These are phyloP conservation scores for Galeopsis tetrahit DNA, from an alignment of 257 asterid genomes.

Conservation along the genomic window DNA sequence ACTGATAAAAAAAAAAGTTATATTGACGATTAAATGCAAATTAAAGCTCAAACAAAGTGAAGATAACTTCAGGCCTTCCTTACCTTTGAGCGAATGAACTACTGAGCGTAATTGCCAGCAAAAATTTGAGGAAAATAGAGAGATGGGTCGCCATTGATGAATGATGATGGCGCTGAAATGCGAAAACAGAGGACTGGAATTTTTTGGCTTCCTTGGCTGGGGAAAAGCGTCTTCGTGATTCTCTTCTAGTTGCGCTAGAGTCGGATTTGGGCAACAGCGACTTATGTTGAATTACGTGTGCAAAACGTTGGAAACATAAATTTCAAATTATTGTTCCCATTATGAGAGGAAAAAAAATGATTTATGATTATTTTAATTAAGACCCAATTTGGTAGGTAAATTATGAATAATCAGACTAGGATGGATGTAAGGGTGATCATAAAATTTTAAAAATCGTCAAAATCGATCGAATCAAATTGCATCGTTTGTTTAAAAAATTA, in stretches of 20 bases:
- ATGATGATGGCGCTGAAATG: constrained; percentile 36
- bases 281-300: neutral
- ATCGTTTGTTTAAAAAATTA: too few species aligned
- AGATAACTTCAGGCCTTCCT: constrained; percentile 32
- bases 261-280: neutral
- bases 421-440: too few species aligned
- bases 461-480: too few species aligned
- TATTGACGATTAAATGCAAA: constrained; percentile 5
- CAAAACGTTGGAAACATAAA: neutral
- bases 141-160: constrained; percentile 55
- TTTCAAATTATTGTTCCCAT: too few species aligned
- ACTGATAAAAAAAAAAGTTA: neutral
- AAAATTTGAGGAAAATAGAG: constrained; percentile 37
- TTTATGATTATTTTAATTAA: too few species aligned
- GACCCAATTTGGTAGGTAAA: too few species aligned
- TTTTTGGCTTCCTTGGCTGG: neutral
- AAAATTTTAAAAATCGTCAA: too few species aligned
- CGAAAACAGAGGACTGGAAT: constrained; percentile 27
- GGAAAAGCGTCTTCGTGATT: neutral
- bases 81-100: constrained; percentile 48
- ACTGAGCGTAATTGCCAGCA: constrained; percentile 37
- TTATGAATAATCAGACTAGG: too few species aligned
- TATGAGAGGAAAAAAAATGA: too few species aligned
- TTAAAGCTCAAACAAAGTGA: neutral
- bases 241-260: neutral